These are phyloP conservation scores for Raddia guianensis DNA, from an alignment of 176 grass and related monocot genomes.

Conservation along the genomic window DNA sequence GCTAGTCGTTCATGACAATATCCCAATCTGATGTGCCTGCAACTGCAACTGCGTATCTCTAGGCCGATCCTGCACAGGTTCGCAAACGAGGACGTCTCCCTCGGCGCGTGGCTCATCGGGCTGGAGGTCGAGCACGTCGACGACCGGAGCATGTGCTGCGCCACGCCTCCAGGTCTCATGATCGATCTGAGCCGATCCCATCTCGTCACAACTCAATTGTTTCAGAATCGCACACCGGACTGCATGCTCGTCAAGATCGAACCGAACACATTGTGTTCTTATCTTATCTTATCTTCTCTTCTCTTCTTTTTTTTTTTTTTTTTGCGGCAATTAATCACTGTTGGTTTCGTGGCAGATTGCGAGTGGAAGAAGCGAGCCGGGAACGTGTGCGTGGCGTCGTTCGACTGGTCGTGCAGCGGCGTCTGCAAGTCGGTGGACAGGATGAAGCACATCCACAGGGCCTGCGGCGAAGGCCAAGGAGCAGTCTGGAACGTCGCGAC, in stretches of 20 bases:
- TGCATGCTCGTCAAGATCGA: too few relatives aligned
- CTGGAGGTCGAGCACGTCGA: conserved; percentile 87
- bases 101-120: conserved; percentile 85
- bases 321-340: not conserved
- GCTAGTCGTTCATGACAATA: not conserved
- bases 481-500: conserved; percentile 58
- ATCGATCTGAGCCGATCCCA: not conserved
- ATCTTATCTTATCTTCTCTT: too few relatives aligned
- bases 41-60: not conserved
- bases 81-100: conserved; percentile 86
- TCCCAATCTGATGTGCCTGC: not conserved
- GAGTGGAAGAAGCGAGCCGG: conserved; percentile 84
- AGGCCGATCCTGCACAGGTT: conserved; percentile 88
- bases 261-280: too few relatives aligned
- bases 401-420: conserved; percentile 86
- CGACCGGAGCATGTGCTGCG: conserved; percentile 89
- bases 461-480: conserved; percentile 71
- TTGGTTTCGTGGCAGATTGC: conserved; percentile 55
- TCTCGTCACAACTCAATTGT: not conserved
- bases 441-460: conserved; percentile 75
- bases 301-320: not conserved
- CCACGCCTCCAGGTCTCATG: conserved; percentile 72
- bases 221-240: not conserved
- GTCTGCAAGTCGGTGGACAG: conserved; percentile 74
- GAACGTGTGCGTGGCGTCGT: conserved; percentile 79